Evolutionary conservation across 2,329 filamentous ascomycete species (phyloP).

Genomic region (Ustulina deusta): DNA sequence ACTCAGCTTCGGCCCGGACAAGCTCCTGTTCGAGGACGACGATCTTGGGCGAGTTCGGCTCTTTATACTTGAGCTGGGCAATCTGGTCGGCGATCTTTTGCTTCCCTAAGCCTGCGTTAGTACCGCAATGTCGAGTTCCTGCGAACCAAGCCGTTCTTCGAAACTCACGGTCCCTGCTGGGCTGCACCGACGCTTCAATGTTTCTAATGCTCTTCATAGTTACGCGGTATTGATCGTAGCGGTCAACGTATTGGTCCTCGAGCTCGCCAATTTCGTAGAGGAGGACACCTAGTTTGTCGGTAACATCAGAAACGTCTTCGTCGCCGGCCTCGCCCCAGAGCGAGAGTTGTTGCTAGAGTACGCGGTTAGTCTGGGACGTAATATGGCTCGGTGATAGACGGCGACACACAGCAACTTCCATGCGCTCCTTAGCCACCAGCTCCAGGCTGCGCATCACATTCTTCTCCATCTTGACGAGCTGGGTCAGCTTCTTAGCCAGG

Average conservation of each 20-base stretch:
- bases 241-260: slow-evolving; percentile 97
- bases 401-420: slow-evolving; percentile 92
- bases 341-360: slow-evolving; percentile 90
- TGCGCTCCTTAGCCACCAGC: slow-evolving; percentile 91
- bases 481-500: slow-evolving; percentile 95
- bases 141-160: slow-evolving; percentile 35
- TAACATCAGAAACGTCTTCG: slow-evolving; percentile 98
- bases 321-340: slow-evolving; percentile 97
- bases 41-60: slow-evolving; percentile 97
- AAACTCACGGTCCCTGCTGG: slow-evolving; percentile 89
- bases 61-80: slow-evolving; percentile 99
- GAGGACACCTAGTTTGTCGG: slow-evolving; percentile 96
- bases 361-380: slow-evolving; percentile 31
- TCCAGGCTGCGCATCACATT: slow-evolving; percentile 99
- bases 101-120: slow-evolving; percentile 74
- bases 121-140: not conserved
- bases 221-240: slow-evolving; percentile 98
- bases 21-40: slow-evolving; percentile 98
- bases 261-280: slow-evolving; percentile 99
- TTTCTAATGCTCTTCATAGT: slow-evolving; percentile 99
- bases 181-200: slow-evolving; percentile 98
- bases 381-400: not conserved
- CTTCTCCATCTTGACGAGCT: slow-evolving; percentile 99
- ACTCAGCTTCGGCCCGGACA: slow-evolving; percentile 97
- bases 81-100: slow-evolving; percentile 99